These are phyloP conservation scores for Erythrobasidium hasegawianum DNA, from an alignment of 1,284 basidiomycete genomes.

Conservation along the genomic window DNA sequence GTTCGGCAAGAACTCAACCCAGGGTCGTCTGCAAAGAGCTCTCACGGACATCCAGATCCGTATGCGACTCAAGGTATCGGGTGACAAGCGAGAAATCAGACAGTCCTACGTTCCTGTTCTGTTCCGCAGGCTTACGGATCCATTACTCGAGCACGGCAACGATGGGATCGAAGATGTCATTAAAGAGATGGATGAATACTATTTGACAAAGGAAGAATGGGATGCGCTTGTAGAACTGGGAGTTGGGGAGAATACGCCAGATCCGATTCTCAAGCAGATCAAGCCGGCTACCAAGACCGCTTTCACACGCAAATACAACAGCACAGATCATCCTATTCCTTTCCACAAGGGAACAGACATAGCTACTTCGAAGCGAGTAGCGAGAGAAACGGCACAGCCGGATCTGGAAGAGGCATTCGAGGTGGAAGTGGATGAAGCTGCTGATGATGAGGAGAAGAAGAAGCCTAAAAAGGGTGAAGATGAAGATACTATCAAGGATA, in stretches of 20 bases:
- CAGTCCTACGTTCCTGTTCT: slow-evolving; percentile 85
- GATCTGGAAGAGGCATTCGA: slow-evolving; percentile 62
- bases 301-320: slow-evolving; percentile 87
- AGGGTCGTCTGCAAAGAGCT: slow-evolving; percentile 72
- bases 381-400: slow-evolving; percentile 58
- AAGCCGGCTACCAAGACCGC: slow-evolving; percentile 72
- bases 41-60: slow-evolving; percentile 87
- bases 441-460: slow-evolving; percentile 33
- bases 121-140: slow-evolving; percentile 71
- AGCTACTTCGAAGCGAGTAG: slow-evolving; percentile 71
- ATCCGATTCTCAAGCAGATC: slow-evolving; percentile 75
- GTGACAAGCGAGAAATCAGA: slow-evolving; percentile 80
- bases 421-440: slow-evolving; percentile 33
- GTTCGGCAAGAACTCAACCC: slow-evolving; percentile 96
- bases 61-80: slow-evolving; percentile 90
- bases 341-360: slow-evolving; percentile 81
- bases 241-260: slow-evolving; percentile 68
- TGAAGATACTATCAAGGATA: slow-evolving; percentile 41
- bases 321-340: slow-evolving; percentile 77
- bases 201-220: slow-evolving; percentile 89
- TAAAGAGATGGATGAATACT: slow-evolving; percentile 88
- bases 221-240: slow-evolving; percentile 91
- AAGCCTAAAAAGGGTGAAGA: slow-evolving; percentile 28
- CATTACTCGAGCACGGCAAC: slow-evolving; percentile 61
- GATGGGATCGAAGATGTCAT: slow-evolving; percentile 75